Conservation (phyloP, 1,284 basidiomycete species). For the Malassezia nana region DNA sequence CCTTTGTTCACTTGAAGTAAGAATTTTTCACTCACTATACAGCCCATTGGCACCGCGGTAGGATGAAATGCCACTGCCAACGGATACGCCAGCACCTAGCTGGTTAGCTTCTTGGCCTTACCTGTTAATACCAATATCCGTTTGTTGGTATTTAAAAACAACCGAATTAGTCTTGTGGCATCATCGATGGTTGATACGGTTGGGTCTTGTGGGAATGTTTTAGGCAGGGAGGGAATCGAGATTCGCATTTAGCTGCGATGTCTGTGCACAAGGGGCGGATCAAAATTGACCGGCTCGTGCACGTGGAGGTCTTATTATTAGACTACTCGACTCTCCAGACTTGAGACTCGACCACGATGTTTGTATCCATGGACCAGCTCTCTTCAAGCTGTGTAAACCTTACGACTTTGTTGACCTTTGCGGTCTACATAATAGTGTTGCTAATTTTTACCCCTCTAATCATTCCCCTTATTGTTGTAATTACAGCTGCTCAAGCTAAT, state of each 20-base stretch:
- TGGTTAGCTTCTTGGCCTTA: not conserved
- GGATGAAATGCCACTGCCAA: slow-evolving; percentile 46
- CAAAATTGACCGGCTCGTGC: too few species aligned
- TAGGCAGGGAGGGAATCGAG: slow-evolving; percentile 42
- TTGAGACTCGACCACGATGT: too few species aligned
- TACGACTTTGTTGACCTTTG: too few species aligned
- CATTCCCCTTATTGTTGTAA: not conserved
- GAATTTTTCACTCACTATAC: slow-evolving; percentile 19
- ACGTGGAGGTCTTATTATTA: too few species aligned
- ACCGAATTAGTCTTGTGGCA: slow-evolving; percentile 12
- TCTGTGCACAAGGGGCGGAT: not conserved
- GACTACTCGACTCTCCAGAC: too few species aligned
- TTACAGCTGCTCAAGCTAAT: not conserved
- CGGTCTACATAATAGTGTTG: too few species aligned
- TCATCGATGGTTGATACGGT: slow-evolving; percentile 25
- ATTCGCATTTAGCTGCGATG: slow-evolving; percentile 27
- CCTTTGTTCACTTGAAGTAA: slow-evolving; percentile 26
- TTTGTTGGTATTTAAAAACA: slow-evolving; percentile 8
- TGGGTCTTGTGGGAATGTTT: slow-evolving; percentile 13
- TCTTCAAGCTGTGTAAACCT: too few species aligned
- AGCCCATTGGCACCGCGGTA: slow-evolving; percentile 44
- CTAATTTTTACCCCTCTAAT: not conserved
- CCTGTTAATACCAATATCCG: slow-evolving; percentile 33
- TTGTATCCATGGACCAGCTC: too few species aligned
- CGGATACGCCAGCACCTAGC: slow-evolving; percentile 39